phyloP scores from a whole-genome alignment of 176 grass and related monocot species.

The Ensete glaucum region DNA sequence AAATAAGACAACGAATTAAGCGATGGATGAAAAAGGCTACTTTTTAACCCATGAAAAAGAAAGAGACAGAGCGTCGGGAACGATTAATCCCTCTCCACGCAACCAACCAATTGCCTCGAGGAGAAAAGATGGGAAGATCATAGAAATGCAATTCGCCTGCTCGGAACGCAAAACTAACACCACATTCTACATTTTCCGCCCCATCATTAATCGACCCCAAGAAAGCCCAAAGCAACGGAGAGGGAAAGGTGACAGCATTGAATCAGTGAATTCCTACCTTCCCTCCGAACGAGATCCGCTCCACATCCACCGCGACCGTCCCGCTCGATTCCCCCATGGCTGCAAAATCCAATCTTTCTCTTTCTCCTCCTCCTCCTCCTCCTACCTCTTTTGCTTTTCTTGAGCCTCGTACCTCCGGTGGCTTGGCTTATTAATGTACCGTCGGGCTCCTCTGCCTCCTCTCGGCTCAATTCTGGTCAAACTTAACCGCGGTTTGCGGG shows the following conservation, averaged over 20 bases:
- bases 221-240: neutral
- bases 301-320: slow-evolving; percentile 21
- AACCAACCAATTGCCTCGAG: too few relatives aligned
- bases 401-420: slow-evolving; percentile 2
- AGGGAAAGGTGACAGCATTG: neutral
- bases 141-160: neutral
- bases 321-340: slow-evolving; percentile 20
- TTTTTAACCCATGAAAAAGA: too few relatives aligned
- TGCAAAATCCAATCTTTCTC: neutral
- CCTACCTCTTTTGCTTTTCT: neutral
- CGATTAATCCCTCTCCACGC: too few relatives aligned
- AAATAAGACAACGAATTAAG: too few relatives aligned
- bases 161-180: neutral
- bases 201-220: neutral
- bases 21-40: too few relatives aligned
- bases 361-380: neutral
- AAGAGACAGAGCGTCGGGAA: neutral
- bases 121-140: neutral
- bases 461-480: neutral
- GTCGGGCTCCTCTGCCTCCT: slow-evolving; percentile 1
- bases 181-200: too few relatives aligned
- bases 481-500: neutral
- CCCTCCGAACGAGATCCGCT: slow-evolving; percentile 78
- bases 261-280: slow-evolving; percentile 35
- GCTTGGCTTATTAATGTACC: slow-evolving; percentile 45